Evolutionary conservation across 495 filamentous ascomycete species (phyloP).

Genomic region (Cladorrhinum samala): DNA sequence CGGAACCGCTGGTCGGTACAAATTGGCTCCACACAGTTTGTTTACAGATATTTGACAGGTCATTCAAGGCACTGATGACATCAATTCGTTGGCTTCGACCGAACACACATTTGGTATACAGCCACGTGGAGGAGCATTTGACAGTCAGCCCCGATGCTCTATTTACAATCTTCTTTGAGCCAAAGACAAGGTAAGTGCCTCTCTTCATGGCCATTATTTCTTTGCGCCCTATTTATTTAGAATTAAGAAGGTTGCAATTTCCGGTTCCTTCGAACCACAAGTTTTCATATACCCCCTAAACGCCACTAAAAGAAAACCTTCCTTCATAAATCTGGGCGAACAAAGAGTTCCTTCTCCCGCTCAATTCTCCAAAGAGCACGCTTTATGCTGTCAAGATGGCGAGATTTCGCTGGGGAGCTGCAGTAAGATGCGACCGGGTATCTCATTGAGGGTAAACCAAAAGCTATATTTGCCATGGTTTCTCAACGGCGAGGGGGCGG

Average conservation of each 20-base stretch:
- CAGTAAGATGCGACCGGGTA: slow-evolving; percentile 6
- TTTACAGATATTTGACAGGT: neutral
- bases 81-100: neutral
- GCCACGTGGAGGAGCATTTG: neutral
- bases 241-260: slow-evolving; percentile 7
- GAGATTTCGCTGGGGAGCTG: slow-evolving; percentile 1
- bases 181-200: neutral
- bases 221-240: neutral
- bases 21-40: neutral
- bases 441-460: slow-evolving; percentile 18
- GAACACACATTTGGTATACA: neutral
- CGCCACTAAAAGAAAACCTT: slow-evolving; percentile 17
- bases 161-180: neutral
- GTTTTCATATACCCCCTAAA: slow-evolving; percentile 25
- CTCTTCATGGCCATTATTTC: neutral
- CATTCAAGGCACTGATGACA: neutral
- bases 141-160: too few relatives aligned
- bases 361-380: slow-evolving; percentile 5
- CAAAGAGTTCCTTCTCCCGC: neutral
- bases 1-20: too few relatives aligned
- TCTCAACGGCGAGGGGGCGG: slow-evolving; percentile 58
- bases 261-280: slow-evolving; percentile 1
- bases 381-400: slow-evolving; percentile 5
- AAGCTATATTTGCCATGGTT: neutral
- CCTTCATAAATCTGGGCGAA: slow-evolving; percentile 16